phyloP scores from a whole-genome alignment of 495 filamentous ascomycete genomes.

The Cryomyces minteri region DNA sequence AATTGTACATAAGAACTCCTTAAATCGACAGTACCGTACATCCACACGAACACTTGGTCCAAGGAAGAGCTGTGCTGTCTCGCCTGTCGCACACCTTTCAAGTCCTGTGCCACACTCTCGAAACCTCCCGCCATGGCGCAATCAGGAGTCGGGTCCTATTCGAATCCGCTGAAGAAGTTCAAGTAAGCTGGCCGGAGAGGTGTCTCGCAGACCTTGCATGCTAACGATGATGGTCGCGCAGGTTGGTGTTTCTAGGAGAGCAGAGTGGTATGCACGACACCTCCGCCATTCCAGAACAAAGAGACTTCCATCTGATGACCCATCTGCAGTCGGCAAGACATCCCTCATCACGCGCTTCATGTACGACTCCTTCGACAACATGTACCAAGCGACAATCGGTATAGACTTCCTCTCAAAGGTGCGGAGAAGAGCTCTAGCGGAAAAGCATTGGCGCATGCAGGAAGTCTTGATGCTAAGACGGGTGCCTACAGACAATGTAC shows the following conservation, averaged over 20 bases:
- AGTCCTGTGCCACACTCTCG: too few relatives aligned
- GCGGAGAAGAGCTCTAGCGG: constrained; percentile 6
- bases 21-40: too few relatives aligned
- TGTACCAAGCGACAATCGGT: constrained; percentile 97
- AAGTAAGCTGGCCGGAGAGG: constrained; percentile 40
- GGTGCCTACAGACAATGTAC: constrained; percentile 70
- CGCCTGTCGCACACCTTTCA: too few relatives aligned
- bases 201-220: background rate
- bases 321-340: constrained; percentile 73
- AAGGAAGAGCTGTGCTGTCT: too few relatives aligned
- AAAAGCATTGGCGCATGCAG: background rate
- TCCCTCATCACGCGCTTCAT: constrained; percentile 98
- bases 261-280: constrained; percentile 62
- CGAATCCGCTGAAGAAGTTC: constrained; percentile 99
- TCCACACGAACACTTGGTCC: too few relatives aligned
- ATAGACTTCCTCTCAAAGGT: constrained; percentile 99
- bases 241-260: constrained; percentile 91
- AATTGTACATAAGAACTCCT: too few relatives aligned
- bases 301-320: background rate
- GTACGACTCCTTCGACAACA: constrained; percentile 99
- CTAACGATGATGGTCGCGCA: constrained; percentile 4
- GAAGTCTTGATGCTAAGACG: background rate
- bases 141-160: constrained; percentile 68
- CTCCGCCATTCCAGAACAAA: background rate
- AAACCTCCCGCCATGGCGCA: constrained; percentile 27